Percentiles rank a stretch among this genome's conserved stretches.
These are phyloP conservation scores for Strobilomyces echinocephalus DNA, from an alignment of 768 basidiomycete species.

Conservation along the genomic window DNA sequence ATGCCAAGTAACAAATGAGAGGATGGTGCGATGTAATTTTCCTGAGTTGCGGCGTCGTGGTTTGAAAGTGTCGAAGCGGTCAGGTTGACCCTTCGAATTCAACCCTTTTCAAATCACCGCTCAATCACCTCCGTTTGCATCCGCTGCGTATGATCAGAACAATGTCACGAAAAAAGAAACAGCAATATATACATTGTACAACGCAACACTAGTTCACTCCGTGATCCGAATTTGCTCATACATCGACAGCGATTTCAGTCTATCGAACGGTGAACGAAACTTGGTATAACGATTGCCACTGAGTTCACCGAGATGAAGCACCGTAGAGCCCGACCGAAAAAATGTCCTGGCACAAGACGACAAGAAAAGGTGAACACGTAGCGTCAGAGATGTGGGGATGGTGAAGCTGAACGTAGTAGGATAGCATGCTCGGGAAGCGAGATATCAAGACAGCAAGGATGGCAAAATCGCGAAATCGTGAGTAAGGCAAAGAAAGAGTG, in stretches of 20 bases:
- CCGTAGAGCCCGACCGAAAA: conserved; percentile 7
- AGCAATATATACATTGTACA: background rate
- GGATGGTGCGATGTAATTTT: background rate
- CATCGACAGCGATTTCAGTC: background rate
- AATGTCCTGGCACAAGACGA: conserved; percentile 8
- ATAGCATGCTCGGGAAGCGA: conserved; percentile 20
- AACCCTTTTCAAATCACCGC: background rate
- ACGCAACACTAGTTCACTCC: background rate
- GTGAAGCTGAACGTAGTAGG: background rate
- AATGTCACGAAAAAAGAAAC: background rate
- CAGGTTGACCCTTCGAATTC: too few relatives aligned
- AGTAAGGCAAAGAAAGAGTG: conserved; percentile 2
- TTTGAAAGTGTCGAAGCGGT: background rate
- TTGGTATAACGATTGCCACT: conserved; percentile 17
- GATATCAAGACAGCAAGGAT: conserved; percentile 26
- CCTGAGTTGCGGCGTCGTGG: background rate
- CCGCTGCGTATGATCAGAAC: background rate
- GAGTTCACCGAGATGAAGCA: conserved; percentile 1
- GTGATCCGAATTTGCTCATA: background rate
- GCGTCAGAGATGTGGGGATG: background rate
- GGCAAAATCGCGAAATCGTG: conserved; percentile 23
- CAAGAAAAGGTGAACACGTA: conserved; percentile 4
- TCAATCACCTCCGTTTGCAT: background rate
- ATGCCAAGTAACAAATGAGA: background rate
- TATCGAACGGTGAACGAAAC: conserved; percentile 8